Evolutionary conservation across 495 filamentous ascomycete species (phyloP), one percentile per base, ranked within the genome.

Genomic region (Articulospora tetracladia): DNA sequence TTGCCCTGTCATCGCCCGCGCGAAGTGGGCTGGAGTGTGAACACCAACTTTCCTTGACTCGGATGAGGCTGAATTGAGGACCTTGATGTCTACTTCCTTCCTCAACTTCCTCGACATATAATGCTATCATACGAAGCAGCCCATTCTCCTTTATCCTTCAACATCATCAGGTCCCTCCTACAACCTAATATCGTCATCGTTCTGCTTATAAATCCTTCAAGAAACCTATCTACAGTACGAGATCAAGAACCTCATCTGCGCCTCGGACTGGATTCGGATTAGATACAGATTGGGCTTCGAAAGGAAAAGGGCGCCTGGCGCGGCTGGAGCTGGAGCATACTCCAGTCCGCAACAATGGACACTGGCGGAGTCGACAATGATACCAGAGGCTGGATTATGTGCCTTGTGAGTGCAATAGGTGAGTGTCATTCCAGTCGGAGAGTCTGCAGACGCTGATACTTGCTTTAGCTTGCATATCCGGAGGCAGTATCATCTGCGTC

Each of bases 301-400:
- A n/a, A 44, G 39, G n/a, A 3, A 44, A 7, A 44, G 39, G 17
- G 27, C 47, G 26, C 56, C 23, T 58, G 23, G 19, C 27, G 44
- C 56, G 41, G 39, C 25, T 41, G 55, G n/a, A 44, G 39, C 36
- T n/a, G 36, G 27, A 17, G 17, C 13, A 12, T 30, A 49, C n/a
- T 36, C 39, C 26, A 25, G 6, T 27, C 61, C 22, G 61, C 46
- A 6, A 47, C 28, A 25, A 78, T 78, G 75, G 70, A 65, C 54
- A 58, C 65, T 53, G 57, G 57, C 25, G 72, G 67, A 34, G 75
- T 86, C 76, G 81, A 83, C 69, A 95, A 95, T 72, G 93, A 98
- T 74, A 85, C 87, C 24, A 83, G 91, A 64, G 94, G 95, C 59
- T 98, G 94, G 94, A 86, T 97, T 49, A 88, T 98, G 88, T 87